These are phyloP conservation scores for Pyrenophora teres DNA, from an alignment of 2,329 filamentous ascomycete species.

Conservation along the genomic window DNA sequence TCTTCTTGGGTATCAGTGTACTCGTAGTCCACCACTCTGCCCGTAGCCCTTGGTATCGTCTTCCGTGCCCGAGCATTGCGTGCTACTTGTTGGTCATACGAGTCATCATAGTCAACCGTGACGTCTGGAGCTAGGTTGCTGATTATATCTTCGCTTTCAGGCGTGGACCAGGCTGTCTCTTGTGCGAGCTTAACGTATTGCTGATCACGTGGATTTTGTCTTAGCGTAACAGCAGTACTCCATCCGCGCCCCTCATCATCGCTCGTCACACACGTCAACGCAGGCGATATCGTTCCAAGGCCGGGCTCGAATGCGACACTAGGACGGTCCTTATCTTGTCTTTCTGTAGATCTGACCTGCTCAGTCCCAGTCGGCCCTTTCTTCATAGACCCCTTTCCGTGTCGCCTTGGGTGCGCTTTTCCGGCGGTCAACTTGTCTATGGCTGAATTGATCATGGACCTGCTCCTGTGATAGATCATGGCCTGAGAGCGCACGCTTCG, in stretches of 20 bases:
- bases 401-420: background rate
- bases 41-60: background rate
- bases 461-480: slow-evolving; percentile 39
- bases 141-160: too few species aligned
- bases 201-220: too few species aligned
- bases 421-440: too few species aligned
- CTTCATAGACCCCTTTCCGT: background rate
- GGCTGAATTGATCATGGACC: slow-evolving; percentile 4
- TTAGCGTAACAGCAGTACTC: too few species aligned
- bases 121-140: background rate
- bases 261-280: too few species aligned
- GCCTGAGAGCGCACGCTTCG: slow-evolving; percentile 41
- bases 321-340: background rate
- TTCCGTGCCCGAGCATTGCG: background rate
- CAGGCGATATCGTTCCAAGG: too few species aligned
- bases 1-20: slow-evolving; percentile 14
- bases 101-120: background rate
- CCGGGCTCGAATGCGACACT: too few species aligned
- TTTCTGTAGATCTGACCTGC: too few species aligned
- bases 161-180: too few species aligned
- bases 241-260: too few species aligned
- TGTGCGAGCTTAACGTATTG: too few species aligned
- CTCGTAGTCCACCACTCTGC: background rate
- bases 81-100: background rate
- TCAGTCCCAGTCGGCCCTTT: background rate